Percentiles rank a stretch among this genome's conserved stretches.
These are phyloP conservation scores for Ganoderma leucocontextum DNA, from an alignment of 1,284 basidiomycete species.

Conservation along the genomic window DNA sequence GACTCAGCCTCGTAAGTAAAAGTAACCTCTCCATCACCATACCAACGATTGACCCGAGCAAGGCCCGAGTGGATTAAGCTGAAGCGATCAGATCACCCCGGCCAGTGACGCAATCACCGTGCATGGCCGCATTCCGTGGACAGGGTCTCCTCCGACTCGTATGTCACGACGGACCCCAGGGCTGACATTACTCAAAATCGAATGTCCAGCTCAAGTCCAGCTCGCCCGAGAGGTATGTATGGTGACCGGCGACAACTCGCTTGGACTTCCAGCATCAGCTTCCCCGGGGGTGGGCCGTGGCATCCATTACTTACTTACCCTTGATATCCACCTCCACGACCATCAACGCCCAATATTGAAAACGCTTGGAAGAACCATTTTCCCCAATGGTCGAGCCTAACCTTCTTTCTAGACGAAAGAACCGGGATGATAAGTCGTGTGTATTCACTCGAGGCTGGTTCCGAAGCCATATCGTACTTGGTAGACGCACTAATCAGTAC, in stretches of 20 bases:
- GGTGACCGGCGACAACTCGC: not conserved
- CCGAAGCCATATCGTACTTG: not conserved
- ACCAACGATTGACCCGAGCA: not conserved
- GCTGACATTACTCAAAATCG: not conserved
- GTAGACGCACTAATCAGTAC: not conserved
- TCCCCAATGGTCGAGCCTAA: not conserved
- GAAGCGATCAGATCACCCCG: not conserved
- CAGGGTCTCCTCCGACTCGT: not conserved
- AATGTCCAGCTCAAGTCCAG: not conserved
- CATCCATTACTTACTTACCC: not conserved
- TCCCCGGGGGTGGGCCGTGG: not conserved
- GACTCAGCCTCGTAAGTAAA: not conserved
- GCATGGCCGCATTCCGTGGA: not conserved
- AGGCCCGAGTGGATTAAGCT: not conserved
- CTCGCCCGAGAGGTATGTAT: not conserved
- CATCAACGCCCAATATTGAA: slow-evolving; percentile 3
- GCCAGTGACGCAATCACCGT: not conserved
- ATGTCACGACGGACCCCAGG: not conserved
- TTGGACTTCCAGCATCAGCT: not conserved
- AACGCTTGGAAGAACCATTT: not conserved
- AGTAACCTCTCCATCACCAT: not conserved
- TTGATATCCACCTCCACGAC: slow-evolving; percentile 1
- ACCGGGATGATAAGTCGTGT: not conserved
- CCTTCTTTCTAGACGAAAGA: not conserved
- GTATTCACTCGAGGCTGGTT: not conserved